These are phyloP conservation scores for Teunomyces gatunensis DNA, from an alignment of 805 yeast genomes.

Conservation along the genomic window DNA sequence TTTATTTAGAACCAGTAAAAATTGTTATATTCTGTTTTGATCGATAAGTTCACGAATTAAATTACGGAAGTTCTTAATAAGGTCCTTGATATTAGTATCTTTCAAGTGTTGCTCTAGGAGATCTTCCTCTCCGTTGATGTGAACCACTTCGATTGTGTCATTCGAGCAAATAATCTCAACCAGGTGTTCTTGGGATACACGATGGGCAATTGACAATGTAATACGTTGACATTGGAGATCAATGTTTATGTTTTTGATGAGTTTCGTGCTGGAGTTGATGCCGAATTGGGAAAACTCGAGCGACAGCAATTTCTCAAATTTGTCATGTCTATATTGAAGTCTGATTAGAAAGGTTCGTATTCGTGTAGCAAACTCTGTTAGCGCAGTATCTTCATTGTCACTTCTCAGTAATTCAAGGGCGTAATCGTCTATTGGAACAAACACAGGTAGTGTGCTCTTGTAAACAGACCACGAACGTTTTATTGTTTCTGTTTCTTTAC, in stretches of 20 bases:
- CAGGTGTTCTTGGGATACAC: conserved; percentile 4
- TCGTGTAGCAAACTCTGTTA: conserved; percentile 18
- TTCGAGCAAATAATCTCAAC: conserved; percentile 23
- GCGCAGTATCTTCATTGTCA: conserved; percentile 15
- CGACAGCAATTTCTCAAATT: conserved; percentile 16
- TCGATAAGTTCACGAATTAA: not conserved
- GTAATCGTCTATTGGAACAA: conserved; percentile 23
- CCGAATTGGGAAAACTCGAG: conserved; percentile 9
- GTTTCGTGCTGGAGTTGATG: not conserved
- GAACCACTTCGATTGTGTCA: conserved; percentile 14
- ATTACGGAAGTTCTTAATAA: not conserved
- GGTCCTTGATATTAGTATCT: not conserved
- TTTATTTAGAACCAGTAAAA: conserved; percentile 5
- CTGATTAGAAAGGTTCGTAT: conserved; percentile 22
- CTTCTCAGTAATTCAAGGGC: conserved; percentile 8
- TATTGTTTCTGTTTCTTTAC: conserved; percentile 6
- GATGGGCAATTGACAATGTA: conserved; percentile 7
- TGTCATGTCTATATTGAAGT: conserved; percentile 33
- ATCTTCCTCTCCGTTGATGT: conserved; percentile 4
- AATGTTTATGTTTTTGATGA: conserved; percentile 16
- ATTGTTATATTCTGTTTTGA: conserved; percentile 1
- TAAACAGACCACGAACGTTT: conserved; percentile 27
- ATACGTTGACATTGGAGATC: conserved; percentile 28
- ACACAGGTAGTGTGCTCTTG: conserved; percentile 37
- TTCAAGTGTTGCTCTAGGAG: not conserved